A percentile compares a stretch with the other conserved stretches of the same genome.
Conservation (phyloP, 192 early-diverging fungal species). For the Podila verticillata region DNA sequence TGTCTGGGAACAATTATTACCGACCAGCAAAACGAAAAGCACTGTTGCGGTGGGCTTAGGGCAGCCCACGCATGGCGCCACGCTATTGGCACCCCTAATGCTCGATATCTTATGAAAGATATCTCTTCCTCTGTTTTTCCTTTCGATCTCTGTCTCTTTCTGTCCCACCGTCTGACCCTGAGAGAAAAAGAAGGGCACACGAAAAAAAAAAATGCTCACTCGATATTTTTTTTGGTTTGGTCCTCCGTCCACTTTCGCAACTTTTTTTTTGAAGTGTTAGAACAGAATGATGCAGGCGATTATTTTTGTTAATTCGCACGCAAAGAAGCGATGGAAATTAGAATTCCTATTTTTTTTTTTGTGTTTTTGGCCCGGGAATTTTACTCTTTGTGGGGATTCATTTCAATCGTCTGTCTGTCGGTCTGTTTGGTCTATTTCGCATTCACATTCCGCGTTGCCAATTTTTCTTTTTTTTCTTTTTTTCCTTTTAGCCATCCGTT, state of each 20-base stretch:
- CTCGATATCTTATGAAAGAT: not conserved
- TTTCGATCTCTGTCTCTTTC: too few relatives aligned
- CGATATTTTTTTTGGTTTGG: not conserved
- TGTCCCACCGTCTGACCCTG: not conserved
- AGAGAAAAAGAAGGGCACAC: not conserved
- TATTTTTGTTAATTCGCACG: too few relatives aligned
- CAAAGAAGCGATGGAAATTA: not conserved
- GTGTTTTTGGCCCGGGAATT: constrained; percentile 2
- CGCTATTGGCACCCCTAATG: constrained; percentile 2
- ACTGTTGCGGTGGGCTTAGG: too few relatives aligned
- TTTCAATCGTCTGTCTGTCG: not conserved
- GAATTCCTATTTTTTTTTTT: not conserved
- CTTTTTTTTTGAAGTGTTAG: too few relatives aligned
- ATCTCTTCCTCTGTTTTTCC: too few relatives aligned
- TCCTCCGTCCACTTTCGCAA: not conserved
- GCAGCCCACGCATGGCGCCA: constrained; percentile 4
- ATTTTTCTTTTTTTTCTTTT: too few relatives aligned
- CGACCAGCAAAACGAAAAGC: too few relatives aligned
- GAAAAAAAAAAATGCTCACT: not conserved
- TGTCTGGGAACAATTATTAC: too few relatives aligned
- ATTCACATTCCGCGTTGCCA: not conserved
- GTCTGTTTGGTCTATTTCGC: not conserved
- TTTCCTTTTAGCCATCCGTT: too few relatives aligned
- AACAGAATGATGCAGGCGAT: too few relatives aligned
- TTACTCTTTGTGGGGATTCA: not conserved